Percentiles rank a stretch among this genome's conserved stretches.
Conservation (phyloP, 2,329 filamentous ascomycete genomes). For the Aspergillus sp. region DNA sequence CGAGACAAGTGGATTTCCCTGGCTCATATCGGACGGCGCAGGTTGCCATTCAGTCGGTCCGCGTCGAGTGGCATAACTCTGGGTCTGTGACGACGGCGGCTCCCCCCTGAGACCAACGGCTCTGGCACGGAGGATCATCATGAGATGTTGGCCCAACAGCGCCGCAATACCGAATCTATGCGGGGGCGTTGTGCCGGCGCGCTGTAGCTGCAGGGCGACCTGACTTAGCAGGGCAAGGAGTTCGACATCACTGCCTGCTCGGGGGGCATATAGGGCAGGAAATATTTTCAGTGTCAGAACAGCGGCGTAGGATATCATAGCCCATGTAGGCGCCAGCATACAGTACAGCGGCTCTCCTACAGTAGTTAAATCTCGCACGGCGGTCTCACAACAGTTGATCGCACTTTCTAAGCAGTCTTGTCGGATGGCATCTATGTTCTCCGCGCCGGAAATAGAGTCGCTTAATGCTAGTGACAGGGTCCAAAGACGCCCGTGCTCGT, state of each 20-base stretch:
- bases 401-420: conserved; percentile 31
- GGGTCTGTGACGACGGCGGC: not conserved
- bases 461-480: conserved; percentile 29
- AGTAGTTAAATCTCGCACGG: conserved; percentile 24
- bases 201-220: conserved; percentile 27
- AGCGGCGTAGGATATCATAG: conserved; percentile 32
- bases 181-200: conserved; percentile 27
- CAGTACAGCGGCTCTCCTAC: conserved; percentile 30
- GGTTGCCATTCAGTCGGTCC: not conserved
- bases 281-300: conserved; percentile 29
- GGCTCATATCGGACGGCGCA: not conserved
- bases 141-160: conserved; percentile 29
- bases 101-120: conserved; percentile 8
- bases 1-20: conserved; percentile 11
- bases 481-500: conserved; percentile 29
- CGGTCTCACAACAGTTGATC: conserved; percentile 27
- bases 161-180: conserved; percentile 32
- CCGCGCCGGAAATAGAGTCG: conserved; percentile 8
- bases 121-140: conserved; percentile 26
- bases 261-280: conserved; percentile 20
- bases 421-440: conserved; percentile 18
- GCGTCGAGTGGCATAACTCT: not conserved
- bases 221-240: conserved; percentile 27
- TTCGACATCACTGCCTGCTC: conserved; percentile 22
- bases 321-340: conserved; percentile 35